Evolutionary conservation across 2,329 filamentous ascomycete genomes (phyloP).

Genomic region (Botryotinia globosa): DNA sequence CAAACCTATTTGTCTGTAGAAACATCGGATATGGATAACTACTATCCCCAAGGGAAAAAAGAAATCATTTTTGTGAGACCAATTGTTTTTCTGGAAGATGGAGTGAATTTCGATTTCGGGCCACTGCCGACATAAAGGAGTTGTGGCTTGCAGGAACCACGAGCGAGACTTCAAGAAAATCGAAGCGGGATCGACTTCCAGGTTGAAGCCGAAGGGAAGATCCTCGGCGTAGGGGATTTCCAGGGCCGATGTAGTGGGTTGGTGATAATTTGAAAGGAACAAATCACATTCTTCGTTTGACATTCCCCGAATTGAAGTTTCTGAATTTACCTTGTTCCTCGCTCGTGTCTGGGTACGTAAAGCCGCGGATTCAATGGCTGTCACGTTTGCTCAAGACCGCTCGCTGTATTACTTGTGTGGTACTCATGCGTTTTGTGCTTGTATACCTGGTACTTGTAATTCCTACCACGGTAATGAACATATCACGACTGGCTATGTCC

Average conservation of each 20-base stretch:
- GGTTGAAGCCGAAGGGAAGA: neutral
- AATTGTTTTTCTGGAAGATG: neutral
- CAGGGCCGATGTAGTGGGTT: neutral
- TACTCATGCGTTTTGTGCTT: neutral
- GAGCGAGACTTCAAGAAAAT: conserved; percentile 3
- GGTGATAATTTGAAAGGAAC: neutral
- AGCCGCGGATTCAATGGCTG: neutral
- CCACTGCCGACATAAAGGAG: neutral
- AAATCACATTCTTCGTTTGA: neutral
- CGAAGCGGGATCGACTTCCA: neutral
- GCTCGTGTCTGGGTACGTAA: neutral
- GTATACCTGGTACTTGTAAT: neutral
- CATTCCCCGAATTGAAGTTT: neutral
- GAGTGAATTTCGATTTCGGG: neutral
- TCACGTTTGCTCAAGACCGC: neutral
- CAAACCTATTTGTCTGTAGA: neutral
- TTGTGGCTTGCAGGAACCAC: conserved; percentile 1
- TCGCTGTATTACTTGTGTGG: neutral
- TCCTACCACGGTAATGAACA: neutral
- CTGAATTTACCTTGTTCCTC: neutral
- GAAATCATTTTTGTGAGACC: neutral
- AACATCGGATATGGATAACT: neutral
- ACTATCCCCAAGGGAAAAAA: neutral
- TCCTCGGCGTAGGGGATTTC: neutral
- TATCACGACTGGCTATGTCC: neutral